A percentile compares a stretch with the other conserved stretches of the same genome.
phyloP scores from a whole-genome alignment of 441 rosid genomes.

The Populus hybrid region DNA sequence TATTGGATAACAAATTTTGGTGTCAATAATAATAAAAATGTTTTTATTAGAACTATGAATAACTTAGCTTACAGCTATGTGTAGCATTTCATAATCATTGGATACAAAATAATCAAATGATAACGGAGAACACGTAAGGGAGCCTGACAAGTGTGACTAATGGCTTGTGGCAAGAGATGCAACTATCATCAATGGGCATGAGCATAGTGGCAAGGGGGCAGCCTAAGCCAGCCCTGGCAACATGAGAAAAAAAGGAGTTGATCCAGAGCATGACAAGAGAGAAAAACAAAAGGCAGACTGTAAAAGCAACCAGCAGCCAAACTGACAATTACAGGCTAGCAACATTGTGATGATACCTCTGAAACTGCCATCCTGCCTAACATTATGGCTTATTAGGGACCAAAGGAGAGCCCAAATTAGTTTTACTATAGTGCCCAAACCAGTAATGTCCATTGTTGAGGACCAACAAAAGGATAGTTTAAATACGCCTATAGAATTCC shows the following conservation, averaged over 20 bases:
- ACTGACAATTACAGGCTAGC: conserved; percentile 2
- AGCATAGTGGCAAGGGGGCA: background rate
- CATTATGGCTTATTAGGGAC: background rate
- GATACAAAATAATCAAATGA: background rate
- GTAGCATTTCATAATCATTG: background rate
- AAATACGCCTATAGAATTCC: no score
- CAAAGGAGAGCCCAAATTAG: background rate
- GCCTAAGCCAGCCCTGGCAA: background rate
- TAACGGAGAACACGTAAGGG: background rate
- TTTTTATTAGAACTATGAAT: background rate
- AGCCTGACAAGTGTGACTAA: background rate
- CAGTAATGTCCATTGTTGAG: background rate
- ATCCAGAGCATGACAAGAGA: background rate
- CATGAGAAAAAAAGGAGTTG: background rate
- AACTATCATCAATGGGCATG: no score
- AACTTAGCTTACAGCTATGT: background rate
- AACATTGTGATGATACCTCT: background rate
- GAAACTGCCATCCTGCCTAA: background rate
- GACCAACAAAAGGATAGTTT: no score
- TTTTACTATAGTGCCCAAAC: background rate
- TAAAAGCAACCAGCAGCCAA: background rate
- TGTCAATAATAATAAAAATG: background rate
- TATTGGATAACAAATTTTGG: conserved; percentile 6
- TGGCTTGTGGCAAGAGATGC: background rate
- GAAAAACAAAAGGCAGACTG: background rate